Percentiles rank a stretch among this genome's conserved stretches.
Conservation (phyloP, 345 rosid species). For the Eucalyptus erythrocorys region DNA sequence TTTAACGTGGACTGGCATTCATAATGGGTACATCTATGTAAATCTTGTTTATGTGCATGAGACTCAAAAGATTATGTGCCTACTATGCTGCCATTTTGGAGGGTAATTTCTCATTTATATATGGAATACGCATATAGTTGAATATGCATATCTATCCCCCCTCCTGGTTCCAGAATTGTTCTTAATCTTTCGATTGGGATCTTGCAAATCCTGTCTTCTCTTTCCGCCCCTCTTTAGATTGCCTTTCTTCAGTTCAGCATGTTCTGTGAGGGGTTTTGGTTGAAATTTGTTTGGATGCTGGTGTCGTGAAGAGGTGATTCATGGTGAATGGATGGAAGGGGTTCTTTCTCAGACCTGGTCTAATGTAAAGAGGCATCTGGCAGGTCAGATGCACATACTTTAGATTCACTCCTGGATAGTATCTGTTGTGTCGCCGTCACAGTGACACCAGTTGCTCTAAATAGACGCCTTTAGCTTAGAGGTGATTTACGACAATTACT, state of each 20-base stretch:
- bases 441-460: neutral
- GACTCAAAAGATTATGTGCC: neutral
- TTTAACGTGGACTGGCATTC: neutral
- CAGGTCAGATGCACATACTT: neutral
- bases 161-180: neutral
- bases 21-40: neutral
- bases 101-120: neutral
- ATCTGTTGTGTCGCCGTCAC: neutral
- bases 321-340: neutral
- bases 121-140: neutral
- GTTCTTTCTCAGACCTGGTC: neutral
- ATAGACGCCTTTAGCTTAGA: rapidly evolving
- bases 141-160: neutral
- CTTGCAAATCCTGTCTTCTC: neutral
- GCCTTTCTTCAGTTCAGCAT: neutral
- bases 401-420: neutral
- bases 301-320: neutral
- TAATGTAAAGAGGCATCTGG: neutral
- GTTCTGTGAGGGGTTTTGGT: neutral
- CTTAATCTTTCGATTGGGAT: neutral
- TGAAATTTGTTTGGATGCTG: neutral
- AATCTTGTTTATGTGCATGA: neutral
- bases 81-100: neutral
- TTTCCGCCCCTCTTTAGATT: neutral
- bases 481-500: neutral